Evolutionary conservation across 208 protist genomes (phyloP).

Genomic region (Polymyxa betae): DNA sequence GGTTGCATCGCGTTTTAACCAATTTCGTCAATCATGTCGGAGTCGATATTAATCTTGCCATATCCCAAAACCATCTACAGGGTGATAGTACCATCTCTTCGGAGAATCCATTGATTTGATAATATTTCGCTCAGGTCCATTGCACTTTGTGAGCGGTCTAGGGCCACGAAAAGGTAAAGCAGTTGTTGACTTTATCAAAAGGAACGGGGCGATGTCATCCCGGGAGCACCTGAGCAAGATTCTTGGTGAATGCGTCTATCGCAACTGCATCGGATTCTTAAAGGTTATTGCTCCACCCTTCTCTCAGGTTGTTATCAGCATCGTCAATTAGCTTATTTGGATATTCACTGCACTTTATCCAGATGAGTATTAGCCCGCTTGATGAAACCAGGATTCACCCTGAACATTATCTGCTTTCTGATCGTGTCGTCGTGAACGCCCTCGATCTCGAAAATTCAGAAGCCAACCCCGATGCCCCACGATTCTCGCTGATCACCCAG

Average conservation of each 20-base stretch:
- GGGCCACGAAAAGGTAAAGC: constrained; percentile 1
- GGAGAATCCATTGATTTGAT: not conserved
- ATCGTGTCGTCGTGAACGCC: constrained; percentile 31
- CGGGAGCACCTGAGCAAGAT: not conserved
- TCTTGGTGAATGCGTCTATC: constrained; percentile 31
- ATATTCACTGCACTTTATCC: not conserved
- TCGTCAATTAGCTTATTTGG: not conserved
- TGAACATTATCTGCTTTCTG: constrained; percentile 22
- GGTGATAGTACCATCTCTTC: not conserved
- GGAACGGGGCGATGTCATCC: not conserved
- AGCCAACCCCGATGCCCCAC: not conserved
- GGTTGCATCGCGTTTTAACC: not conserved
- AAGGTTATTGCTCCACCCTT: constrained; percentile 29
- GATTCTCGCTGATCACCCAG: not conserved
- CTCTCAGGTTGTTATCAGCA: not conserved
- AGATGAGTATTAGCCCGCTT: not conserved
- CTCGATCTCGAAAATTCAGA: not conserved
- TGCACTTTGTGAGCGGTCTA: not conserved
- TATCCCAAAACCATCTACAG: not conserved
- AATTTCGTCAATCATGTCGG: constrained; percentile 51
- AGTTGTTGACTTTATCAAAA: constrained; percentile 28
- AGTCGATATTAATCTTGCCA: constrained; percentile 31
- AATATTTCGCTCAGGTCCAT: not conserved
- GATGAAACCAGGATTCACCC: constrained; percentile 37
- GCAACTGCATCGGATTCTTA: constrained; percentile 11